Percentiles rank a stretch among this genome's conserved stretches.
Conservation (phyloP, 176 grass and related monocot species). For the Raddia guianensis region DNA sequence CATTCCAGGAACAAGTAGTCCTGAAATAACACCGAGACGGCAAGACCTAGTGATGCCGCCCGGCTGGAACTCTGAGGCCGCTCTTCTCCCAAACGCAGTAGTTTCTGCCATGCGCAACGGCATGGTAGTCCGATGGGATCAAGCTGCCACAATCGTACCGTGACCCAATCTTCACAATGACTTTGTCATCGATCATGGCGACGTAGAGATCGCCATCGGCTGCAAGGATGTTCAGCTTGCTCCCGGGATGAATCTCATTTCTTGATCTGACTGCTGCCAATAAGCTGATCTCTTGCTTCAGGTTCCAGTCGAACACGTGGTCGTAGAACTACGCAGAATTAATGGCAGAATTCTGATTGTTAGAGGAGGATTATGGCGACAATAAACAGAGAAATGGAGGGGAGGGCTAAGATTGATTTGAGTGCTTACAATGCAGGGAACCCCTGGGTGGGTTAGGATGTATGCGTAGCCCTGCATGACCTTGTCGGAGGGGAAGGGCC, state of each 20-base stretch:
- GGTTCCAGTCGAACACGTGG: constrained; percentile 77
- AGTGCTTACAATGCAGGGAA: constrained; percentile 71
- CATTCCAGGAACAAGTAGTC: constrained; percentile 25
- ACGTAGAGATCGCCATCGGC: constrained; percentile 63
- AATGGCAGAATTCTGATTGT: not conserved
- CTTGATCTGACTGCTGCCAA: constrained; percentile 50
- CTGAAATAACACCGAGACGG: not conserved
- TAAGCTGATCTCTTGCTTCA: constrained; percentile 60
- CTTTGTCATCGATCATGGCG: constrained; percentile 64
- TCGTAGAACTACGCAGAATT: constrained; percentile 66
- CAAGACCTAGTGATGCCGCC: constrained; percentile 12
- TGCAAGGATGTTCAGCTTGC: constrained; percentile 59
- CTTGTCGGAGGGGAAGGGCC: constrained; percentile 76
- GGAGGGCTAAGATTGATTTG: not conserved
- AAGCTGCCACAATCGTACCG: constrained; percentile 60
- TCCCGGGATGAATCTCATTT: constrained; percentile 57
- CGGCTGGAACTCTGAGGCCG: constrained; percentile 18
- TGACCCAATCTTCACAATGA: constrained; percentile 68
- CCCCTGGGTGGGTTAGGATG: constrained; percentile 84
- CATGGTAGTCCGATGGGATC: constrained; percentile 67
- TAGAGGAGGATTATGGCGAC: no score
- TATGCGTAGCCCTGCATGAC: constrained; percentile 84
- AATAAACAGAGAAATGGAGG: not conserved
- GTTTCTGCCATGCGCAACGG: constrained; percentile 59
- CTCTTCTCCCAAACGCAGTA: constrained; percentile 85